Evolutionary conservation across 2,329 filamentous ascomycete genomes (phyloP), one percentile per base, ranked within the genome.

Genomic region (Hypoxylon sp.): DNA sequence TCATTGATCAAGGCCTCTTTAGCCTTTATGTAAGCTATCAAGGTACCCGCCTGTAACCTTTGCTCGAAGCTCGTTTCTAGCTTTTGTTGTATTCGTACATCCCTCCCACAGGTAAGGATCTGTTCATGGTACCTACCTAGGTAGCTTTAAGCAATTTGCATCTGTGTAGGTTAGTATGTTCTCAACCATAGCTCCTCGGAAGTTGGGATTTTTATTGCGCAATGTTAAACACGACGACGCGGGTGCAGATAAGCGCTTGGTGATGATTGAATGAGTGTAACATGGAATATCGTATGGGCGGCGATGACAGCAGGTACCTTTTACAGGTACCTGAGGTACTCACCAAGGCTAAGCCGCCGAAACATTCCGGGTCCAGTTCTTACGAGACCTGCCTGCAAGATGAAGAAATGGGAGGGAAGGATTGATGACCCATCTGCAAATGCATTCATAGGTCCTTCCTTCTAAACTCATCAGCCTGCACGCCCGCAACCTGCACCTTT

Each of bases 331-430:
- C 32, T 34, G 11, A 34, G 32, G 28, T 32, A 32, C 28, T 10
- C 3, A 34, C 32, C 32, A 15, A 34, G 32, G 8, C 32, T 26
- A 26, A 26, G 24, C 24, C 24, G 59, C 64, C 64, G 64, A 67
- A 61, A 64, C 57, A 51, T 59, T 41, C 61, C 64, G 61, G 48
- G 30, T 24, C 24, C 51, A 54, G 44, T 46, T 62, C 37, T 43
- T 26, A 62, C 30, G 46, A 65, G 24, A 26, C 24, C 24, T 26
- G 24, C 24, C 24, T 26, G 24, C 24, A 7, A 26, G 19, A 62
- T 46, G 52, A 51, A 56, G 48, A 56, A 48, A 57, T 53, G 55
- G 44, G 32, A 26, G 11, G 51, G 60, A 48, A 41, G 48, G 53
- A 56, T 64, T 57, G 54, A 60, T 47, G 26, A 39, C 51, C 57